Evolutionary conservation across 768 basidiomycete genomes (phyloP).

Genomic region (Mycena venus): DNA sequence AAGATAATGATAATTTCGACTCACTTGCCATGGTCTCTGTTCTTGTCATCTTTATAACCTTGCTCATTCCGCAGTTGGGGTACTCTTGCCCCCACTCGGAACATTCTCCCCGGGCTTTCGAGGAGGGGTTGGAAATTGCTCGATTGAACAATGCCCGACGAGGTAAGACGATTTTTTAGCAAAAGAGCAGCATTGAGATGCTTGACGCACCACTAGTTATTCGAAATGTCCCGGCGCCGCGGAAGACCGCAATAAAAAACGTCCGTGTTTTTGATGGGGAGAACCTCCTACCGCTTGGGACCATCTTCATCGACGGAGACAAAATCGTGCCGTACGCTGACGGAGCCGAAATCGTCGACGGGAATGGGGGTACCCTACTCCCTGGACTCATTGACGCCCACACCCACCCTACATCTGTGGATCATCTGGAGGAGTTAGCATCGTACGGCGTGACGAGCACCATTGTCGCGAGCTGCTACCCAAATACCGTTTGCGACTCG

Average conservation of each 20-base stretch:
- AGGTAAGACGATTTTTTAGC: not conserved
- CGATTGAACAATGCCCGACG: not conserved
- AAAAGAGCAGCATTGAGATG: too few relatives aligned
- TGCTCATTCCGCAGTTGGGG: not conserved
- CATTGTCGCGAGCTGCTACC: conserved; percentile 14
- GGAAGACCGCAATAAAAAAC: conserved; percentile 18
- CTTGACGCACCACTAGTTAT: not conserved
- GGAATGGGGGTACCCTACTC: not conserved
- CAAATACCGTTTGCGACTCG: conserved; percentile 3
- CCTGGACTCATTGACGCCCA: conserved; percentile 30
- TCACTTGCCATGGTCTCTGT: not conserved
- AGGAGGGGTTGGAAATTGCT: not conserved
- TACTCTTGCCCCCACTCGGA: not conserved
- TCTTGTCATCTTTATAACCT: not conserved
- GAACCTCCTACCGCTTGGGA: conserved; percentile 2
- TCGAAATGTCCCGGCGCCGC: not conserved
- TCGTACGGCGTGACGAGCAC: conserved; percentile 23
- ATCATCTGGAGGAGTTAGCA: conserved; percentile 9
- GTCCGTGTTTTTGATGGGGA: conserved; percentile 28
- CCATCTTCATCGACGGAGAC: conserved; percentile 9
- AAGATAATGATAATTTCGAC: too few relatives aligned
- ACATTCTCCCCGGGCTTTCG: not conserved
- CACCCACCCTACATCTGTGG: not conserved
- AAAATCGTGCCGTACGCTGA: not conserved
- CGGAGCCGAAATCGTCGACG: conserved; percentile 12